Evolutionary conservation across 768 basidiomycete species (phyloP).

Genomic region (Fomitopsis serialis): DNA sequence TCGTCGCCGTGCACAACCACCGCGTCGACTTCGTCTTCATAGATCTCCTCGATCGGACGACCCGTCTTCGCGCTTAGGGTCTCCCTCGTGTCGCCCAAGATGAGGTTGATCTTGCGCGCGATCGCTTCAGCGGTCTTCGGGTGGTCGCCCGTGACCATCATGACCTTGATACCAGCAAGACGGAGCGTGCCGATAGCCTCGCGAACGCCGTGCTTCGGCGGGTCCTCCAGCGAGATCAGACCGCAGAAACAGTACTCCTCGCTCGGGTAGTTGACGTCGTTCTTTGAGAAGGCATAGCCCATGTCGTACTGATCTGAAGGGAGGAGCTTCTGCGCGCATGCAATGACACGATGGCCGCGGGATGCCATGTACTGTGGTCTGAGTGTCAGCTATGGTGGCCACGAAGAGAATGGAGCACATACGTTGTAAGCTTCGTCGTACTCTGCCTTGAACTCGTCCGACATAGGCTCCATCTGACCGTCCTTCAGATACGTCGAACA

Average conservation of each 20-base stretch:
- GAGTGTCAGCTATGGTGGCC: neutral
- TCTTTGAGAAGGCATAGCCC: conserved; percentile 48
- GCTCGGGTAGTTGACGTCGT: conserved; percentile 47
- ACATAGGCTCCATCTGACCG: conserved; percentile 41
- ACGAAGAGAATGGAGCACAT: neutral
- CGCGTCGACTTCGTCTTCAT: conserved; percentile 63
- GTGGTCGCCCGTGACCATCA: conserved; percentile 77
- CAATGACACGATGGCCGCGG: conserved; percentile 70
- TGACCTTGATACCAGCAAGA: conserved; percentile 68
- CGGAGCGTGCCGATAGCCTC: conserved; percentile 69
- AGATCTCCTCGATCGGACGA: conserved; percentile 49
- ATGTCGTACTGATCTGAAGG: conserved; percentile 41
- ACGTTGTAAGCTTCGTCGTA: conserved; percentile 65
- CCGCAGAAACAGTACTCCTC: conserved; percentile 59
- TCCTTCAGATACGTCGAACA: conserved; percentile 56
- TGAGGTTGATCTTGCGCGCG: conserved; percentile 66
- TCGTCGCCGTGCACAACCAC: conserved; percentile 66
- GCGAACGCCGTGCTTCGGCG: conserved; percentile 66
- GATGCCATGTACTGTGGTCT: conserved; percentile 65
- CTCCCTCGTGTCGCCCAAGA: conserved; percentile 61
- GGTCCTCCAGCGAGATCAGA: conserved; percentile 64
- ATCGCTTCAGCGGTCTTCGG: conserved; percentile 73
- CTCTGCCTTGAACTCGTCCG: conserved; percentile 44
- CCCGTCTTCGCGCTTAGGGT: conserved; percentile 53
- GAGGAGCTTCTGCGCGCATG: conserved; percentile 59